These are phyloP conservation scores for Pseudocercospora macadamiae DNA, from an alignment of 2,329 filamentous ascomycete genomes.

Conservation along the genomic window DNA sequence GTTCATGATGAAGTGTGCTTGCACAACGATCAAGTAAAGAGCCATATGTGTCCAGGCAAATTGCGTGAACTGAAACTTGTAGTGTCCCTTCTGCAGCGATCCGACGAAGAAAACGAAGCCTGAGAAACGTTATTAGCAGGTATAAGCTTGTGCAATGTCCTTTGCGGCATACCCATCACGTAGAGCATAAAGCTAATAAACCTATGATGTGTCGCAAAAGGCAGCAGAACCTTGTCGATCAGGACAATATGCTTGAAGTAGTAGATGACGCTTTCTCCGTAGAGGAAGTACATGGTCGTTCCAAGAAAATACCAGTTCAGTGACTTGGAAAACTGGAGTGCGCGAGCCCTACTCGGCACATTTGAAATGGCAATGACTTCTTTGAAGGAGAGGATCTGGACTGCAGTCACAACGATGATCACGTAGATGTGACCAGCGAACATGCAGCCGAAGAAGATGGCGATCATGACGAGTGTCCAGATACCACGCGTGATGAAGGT, in stretches of 20 bases:
- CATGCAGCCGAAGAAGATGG: conserved; percentile 84
- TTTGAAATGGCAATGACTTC: conserved; percentile 98
- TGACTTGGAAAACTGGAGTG: conserved; percentile 90
- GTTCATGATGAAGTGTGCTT: conserved; percentile 99
- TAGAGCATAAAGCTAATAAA: conserved; percentile 99
- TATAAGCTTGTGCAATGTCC: too few relatives aligned
- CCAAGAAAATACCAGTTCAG: conserved; percentile 99
- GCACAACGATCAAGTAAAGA: conserved; percentile 93
- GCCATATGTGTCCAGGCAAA: conserved; percentile 99
- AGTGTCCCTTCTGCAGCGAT: conserved; percentile 91
- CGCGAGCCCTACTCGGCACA: conserved; percentile 86
- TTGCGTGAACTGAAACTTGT: conserved; percentile 98
- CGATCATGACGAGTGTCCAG: conserved; percentile 99
- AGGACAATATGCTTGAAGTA: conserved; percentile 99
- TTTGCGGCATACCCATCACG: conserved; percentile 78
- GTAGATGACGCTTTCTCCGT: conserved; percentile 98
- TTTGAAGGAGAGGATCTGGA: conserved; percentile 98
- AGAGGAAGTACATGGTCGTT: conserved; percentile 99
- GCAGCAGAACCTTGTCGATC: conserved; percentile 88
- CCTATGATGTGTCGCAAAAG: conserved; percentile 92
- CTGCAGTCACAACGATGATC: conserved; percentile 84
- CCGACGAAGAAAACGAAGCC: conserved; percentile 98
- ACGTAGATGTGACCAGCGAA: conserved; percentile 98
- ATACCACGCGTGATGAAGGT: conserved; percentile 96
- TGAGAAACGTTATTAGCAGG: too few relatives aligned